Base-by-base conservation (phyloP, 805 yeast genomes). In the Candida sphagnicola region DNA sequence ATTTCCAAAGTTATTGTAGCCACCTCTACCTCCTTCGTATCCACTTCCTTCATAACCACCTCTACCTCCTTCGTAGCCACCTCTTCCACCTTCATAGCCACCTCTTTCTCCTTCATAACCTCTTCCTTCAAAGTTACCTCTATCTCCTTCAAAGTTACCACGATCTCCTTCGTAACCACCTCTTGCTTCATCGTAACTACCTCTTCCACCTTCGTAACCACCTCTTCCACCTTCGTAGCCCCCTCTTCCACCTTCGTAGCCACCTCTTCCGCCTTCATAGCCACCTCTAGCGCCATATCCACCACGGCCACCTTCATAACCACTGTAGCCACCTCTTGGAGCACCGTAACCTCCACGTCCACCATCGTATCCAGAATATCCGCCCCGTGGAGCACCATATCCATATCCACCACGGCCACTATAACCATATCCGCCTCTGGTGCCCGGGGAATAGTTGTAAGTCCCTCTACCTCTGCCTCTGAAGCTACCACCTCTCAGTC, bases 401-500 rank as follows among this genome's bases (percentile, higher is more conserved):
- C 53, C 57, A 25, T 49, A 46, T 18, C 56, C 56, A 12, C 57
- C 56, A 21, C 62, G 30, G 10, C 43, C 37, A 8, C 55, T 53
- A 37, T 53, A 47, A 21, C 61, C 62, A 39, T 54, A 56, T 24
- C 61, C 57, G 21, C 62, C 57, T 31, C 63, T 42, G n/a, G 47
- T 44, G 31, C 42, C 44, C 14, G 54, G 52, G n/a, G 18, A 8
- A 5, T 30, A 12, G n/a, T n/a, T n/a, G n/a, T n/a, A n/a, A n/a
- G n/a, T n/a, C 13, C 59, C 51, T 41, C 48, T 39, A 36, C 43
- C 50, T n/a, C 61, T 52, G 11, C 66, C 60, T 50, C 67, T 49
- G 21, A 40, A 44, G 2, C 55, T 47, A 12, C 64, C 61, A 37
- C 63, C 47, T 51, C 73, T 59, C 16, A 57, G 40, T 54, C 75